These are phyloP conservation scores for Massarina eburnea DNA, from an alignment of 2,329 filamentous ascomycete genomes.

Conservation along the genomic window DNA sequence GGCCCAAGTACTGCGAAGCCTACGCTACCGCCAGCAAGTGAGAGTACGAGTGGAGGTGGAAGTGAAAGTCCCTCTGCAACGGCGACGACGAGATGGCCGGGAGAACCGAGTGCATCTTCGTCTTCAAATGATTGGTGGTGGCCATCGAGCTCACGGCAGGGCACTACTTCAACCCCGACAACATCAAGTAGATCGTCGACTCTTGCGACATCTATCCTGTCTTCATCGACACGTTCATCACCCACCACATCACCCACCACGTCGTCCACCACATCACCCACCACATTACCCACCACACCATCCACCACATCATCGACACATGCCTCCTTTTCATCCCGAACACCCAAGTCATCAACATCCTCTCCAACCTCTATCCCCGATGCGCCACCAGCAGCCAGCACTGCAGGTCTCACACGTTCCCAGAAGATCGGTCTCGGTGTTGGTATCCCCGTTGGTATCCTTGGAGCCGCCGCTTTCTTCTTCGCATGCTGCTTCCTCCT, in stretches of 20 bases:
- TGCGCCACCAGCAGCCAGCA: constrained; percentile 17
- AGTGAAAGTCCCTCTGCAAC: constrained; percentile 10
- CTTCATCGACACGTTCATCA: constrained; percentile 6
- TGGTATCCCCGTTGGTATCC: constrained; percentile 57
- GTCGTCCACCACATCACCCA: background rate
- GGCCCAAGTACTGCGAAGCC: constrained; percentile 34
- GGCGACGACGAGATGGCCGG: background rate
- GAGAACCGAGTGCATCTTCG: constrained; percentile 2
- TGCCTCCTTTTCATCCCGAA: constrained; percentile 2
- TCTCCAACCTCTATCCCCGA: constrained; percentile 16
- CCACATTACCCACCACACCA: background rate
- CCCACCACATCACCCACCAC: background rate
- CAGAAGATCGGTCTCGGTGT: constrained; percentile 40
- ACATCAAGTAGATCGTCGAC: constrained; percentile 7
- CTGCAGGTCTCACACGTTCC: constrained; percentile 21
- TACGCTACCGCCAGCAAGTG: constrained; percentile 15
- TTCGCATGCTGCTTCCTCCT: constrained; percentile 29
- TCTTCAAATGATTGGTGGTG: constrained; percentile 2
- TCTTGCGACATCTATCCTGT: background rate
- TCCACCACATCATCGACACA: constrained; percentile 1
- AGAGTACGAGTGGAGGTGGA: background rate
- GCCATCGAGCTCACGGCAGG: constrained; percentile 5
- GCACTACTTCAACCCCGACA: constrained; percentile 5
- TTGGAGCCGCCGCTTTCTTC: constrained; percentile 50
- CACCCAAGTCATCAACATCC: constrained; percentile 10